Conservation (phyloP, 148 eudicot species). For the Nepenthes mirabilis region DNA sequence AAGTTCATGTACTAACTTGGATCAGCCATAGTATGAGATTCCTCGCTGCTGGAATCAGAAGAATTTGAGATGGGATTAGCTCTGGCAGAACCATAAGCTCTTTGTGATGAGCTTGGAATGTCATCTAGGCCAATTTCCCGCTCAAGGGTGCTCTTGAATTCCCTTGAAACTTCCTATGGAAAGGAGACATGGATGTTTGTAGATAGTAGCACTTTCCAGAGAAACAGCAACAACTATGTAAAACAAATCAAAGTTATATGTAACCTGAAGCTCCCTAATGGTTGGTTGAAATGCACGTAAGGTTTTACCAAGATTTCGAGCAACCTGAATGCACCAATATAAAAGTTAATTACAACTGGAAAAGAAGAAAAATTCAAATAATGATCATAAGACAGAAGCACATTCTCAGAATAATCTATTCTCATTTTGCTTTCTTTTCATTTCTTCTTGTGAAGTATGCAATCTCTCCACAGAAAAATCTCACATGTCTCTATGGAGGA, state of each 20-base stretch:
- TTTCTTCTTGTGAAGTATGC: no score
- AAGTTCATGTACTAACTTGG: constrained; percentile 46
- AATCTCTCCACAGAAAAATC: no score
- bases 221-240: background rate
- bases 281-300: constrained; percentile 90
- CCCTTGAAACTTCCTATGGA: constrained; percentile 81
- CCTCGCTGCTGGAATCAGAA: constrained; percentile 19
- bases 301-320: constrained; percentile 78
- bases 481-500: no score
- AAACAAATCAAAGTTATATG: background rate
- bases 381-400: background rate
- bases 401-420: no score
- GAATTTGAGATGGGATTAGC: constrained; percentile 19
- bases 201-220: background rate
- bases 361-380: background rate
- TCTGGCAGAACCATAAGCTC: constrained; percentile 25
- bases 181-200: background rate
- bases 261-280: constrained; percentile 88
- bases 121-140: constrained; percentile 94
- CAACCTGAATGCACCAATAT: constrained; percentile 47
- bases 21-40: constrained; percentile 29
- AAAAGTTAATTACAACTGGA: background rate
- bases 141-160: constrained; percentile 87
- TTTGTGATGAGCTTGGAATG: constrained; percentile 20
- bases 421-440: no score